A percentile compares a stretch with the other conserved stretches of the same genome.
These are phyloP conservation scores for Malus sieversii DNA, from an alignment of 306 rosid genomes.

Conservation along the genomic window DNA sequence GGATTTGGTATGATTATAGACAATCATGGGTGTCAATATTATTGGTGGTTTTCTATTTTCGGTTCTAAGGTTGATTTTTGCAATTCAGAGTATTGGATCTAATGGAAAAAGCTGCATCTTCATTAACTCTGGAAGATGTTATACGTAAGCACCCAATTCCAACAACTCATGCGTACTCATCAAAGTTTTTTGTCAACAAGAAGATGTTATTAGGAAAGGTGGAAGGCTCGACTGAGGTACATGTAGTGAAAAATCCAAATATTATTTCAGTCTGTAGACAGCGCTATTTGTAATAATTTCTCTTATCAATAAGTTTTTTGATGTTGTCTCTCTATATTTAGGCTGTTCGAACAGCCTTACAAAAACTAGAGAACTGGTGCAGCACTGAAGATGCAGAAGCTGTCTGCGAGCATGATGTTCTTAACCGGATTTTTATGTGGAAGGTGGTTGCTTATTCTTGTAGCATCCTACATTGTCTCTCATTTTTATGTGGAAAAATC, in stretches of 20 bases:
- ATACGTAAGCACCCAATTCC: constrained; percentile 17
- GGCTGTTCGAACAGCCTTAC: constrained; percentile 53
- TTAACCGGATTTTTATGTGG: constrained; percentile 47
- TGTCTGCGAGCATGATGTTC: constrained; percentile 46
- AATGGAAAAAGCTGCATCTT: constrained; percentile 27
- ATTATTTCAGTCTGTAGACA: background rate
- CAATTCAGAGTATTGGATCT: constrained; percentile 40
- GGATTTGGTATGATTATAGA: background rate
- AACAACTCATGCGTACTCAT: constrained; percentile 9
- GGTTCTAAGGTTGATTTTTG: background rate
- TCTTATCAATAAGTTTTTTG: background rate
- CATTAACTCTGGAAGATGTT: constrained; percentile 27
- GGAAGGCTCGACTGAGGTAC: constrained; percentile 58
- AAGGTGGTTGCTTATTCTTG: constrained; percentile 30
- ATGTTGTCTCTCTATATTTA: constrained; percentile 12
- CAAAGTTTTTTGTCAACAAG: constrained; percentile 13
- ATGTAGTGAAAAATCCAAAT: background rate
- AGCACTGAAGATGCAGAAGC: constrained; percentile 56
- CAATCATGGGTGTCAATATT: background rate
- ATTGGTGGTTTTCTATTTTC: background rate
- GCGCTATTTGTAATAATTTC: background rate
- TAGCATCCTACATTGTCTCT: background rate
- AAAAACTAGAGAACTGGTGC: constrained; percentile 44
- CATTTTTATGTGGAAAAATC: background rate
- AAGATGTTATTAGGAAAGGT: constrained; percentile 48